These are phyloP conservation scores for Kockiozyma suomiensis DNA, from an alignment of 805 yeast species.

Conservation along the genomic window DNA sequence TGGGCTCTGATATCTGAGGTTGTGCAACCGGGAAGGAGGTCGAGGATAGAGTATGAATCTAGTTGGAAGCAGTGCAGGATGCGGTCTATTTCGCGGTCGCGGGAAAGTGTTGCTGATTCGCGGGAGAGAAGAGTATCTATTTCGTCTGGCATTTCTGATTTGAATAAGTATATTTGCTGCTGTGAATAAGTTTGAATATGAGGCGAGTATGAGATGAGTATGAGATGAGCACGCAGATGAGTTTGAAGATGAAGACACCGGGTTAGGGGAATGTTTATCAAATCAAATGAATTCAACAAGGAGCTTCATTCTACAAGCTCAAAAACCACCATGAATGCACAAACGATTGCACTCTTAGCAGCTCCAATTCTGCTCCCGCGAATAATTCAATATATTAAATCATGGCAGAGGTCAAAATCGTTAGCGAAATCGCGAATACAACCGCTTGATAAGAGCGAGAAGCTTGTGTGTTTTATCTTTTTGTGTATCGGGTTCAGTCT, in stretches of 20 bases:
- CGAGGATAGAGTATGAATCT: constrained; percentile 61
- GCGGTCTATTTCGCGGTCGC: constrained; percentile 60
- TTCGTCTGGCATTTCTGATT: constrained; percentile 36
- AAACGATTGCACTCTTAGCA: background rate
- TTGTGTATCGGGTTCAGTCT: too few relatives aligned
- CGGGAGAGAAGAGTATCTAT: constrained; percentile 40
- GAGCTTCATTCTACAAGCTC: too few relatives aligned
- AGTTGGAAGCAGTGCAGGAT: constrained; percentile 52
- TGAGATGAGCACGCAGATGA: background rate
- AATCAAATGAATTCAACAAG: too few relatives aligned
- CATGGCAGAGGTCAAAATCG: too few relatives aligned
- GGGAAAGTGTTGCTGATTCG: constrained; percentile 37
- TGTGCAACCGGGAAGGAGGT: constrained; percentile 49
- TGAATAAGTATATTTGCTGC: background rate
- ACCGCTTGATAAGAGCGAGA: too few relatives aligned
- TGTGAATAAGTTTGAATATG: background rate
- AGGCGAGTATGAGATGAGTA: background rate
- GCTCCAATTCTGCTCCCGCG: too few relatives aligned
- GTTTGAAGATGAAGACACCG: too few relatives aligned
- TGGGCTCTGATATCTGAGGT: constrained; percentile 48
- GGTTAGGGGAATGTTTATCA: too few relatives aligned
- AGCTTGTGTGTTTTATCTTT: too few relatives aligned
- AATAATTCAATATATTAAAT: too few relatives aligned
- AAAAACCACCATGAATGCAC: background rate
- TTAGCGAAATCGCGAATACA: too few relatives aligned